These are phyloP conservation scores for Boletus patriciae DNA, from an alignment of 768 basidiomycete species.

Conservation along the genomic window DNA sequence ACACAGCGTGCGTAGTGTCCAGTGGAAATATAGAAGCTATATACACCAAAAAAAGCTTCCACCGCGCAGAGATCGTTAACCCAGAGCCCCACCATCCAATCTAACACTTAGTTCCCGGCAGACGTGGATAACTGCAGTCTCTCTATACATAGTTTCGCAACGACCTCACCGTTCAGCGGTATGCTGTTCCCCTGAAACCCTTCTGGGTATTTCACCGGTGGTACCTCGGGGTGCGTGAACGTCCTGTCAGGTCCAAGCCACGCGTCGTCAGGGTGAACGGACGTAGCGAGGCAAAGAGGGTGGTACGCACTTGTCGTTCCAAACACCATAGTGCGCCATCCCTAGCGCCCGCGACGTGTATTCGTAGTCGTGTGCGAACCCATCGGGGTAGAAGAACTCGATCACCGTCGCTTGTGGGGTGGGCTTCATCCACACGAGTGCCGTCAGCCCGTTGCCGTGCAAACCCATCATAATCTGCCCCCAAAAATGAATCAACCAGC, in stretches of 20 bases:
- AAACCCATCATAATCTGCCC: constrained; percentile 89
- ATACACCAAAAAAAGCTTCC: no score
- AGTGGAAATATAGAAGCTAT: not conserved
- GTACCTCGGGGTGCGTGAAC: constrained; percentile 74
- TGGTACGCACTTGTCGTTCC: constrained; percentile 61
- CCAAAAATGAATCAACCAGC: not conserved
- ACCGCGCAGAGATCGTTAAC: not conserved
- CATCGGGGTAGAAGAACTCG: constrained; percentile 85
- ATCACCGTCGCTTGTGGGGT: constrained; percentile 81
- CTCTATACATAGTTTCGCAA: constrained; percentile 56
- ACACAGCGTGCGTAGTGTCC: not conserved
- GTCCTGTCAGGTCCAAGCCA: constrained; percentile 40
- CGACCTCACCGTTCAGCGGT: constrained; percentile 71
- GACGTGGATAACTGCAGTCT: constrained; percentile 38
- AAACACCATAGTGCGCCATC: constrained; percentile 83
- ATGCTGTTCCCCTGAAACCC: constrained; percentile 91
- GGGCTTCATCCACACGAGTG: constrained; percentile 91
- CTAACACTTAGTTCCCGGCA: not conserved
- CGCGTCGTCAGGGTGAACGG: not conserved
- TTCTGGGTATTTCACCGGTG: constrained; percentile 69
- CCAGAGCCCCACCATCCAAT: not conserved
- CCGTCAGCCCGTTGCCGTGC: constrained; percentile 88
- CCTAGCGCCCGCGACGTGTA: constrained; percentile 80
- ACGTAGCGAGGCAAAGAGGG: not conserved
- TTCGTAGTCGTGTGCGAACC: constrained; percentile 86